Percentiles rank a stretch among this genome's conserved stretches.
Conservation (phyloP, 2,329 filamentous ascomycete species). For the Aureobasidium sp. region DNA sequence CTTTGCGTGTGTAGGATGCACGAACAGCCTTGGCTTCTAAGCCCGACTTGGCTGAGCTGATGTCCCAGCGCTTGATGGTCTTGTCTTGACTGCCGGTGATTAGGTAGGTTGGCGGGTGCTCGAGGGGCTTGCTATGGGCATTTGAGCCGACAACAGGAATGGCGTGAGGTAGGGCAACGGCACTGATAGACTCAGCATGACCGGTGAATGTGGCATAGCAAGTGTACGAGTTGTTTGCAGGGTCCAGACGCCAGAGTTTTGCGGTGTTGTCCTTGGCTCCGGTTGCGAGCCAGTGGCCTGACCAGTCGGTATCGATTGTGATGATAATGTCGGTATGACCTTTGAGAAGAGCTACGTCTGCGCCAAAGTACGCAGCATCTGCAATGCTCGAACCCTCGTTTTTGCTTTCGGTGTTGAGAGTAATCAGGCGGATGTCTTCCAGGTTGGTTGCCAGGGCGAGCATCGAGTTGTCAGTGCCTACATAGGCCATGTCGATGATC, state of each 20-base stretch:
- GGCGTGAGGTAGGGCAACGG: slow-evolving; percentile 72
- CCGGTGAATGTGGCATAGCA: slow-evolving; percentile 80
- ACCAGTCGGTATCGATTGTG: slow-evolving; percentile 90
- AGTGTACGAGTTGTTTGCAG: slow-evolving; percentile 63
- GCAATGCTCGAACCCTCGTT: slow-evolving; percentile 22
- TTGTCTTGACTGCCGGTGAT: slow-evolving; percentile 92
- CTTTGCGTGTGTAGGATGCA: slow-evolving; percentile 82
- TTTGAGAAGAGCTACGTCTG: slow-evolving; percentile 76
- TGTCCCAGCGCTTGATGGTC: slow-evolving; percentile 91
- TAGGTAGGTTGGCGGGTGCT: slow-evolving; percentile 74
- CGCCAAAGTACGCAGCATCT: slow-evolving; percentile 65
- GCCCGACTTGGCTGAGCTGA: slow-evolving; percentile 47
- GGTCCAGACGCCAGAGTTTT: slow-evolving; percentile 80
- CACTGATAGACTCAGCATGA: slow-evolving; percentile 88
- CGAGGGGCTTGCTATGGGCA: slow-evolving; percentile 65
- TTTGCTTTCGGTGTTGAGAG: slow-evolving; percentile 44
- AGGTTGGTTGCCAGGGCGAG: slow-evolving; percentile 91
- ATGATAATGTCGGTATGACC: slow-evolving; percentile 96
- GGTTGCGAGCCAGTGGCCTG: slow-evolving; percentile 91
- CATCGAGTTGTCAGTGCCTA: slow-evolving; percentile 71
- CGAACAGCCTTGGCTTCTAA: slow-evolving; percentile 44
- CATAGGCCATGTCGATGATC: slow-evolving; percentile 86
- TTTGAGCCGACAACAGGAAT: slow-evolving; percentile 61
- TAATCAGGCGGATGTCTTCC: slow-evolving; percentile 84
- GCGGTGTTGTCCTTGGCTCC: slow-evolving; percentile 96